Base-by-base conservation (phyloP, 1,284 basidiomycete species). In the Puccinia triticina region DNA sequence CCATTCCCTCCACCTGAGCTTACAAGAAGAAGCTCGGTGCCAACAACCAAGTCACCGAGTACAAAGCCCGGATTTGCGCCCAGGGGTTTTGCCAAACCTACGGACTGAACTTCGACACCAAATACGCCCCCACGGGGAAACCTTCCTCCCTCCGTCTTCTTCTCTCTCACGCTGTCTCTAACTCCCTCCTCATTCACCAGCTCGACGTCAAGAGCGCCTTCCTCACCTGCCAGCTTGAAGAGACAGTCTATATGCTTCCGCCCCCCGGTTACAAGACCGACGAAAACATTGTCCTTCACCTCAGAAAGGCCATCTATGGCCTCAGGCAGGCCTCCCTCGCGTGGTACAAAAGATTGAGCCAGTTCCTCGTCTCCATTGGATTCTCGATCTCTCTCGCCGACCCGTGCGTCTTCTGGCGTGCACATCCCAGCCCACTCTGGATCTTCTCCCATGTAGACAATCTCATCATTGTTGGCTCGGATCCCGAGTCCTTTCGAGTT, bases 51-150 rank as follows among this genome's bases (percentile, higher is more conserved):
- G 48, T 76, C 43, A 59, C 21, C 1, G 40, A 76, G 34, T 46
- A n/a, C 23, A 76, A 76, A n/a, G 73, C 73, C 0, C 34, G 55
- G 12, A 40, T 76, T 18, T 76, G 73, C 21, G 57, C 73, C 14
- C 73, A 76, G 40, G 73, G 73, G 40, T 76, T 76, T 23, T 21
- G 57, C 0, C 53, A 76, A 23, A 76, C 37, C 10, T 23, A 76
- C 26, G 73, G 73, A 1, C 29, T 76, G 11, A 59, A 76, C 55
- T 76, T 59, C 21, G 37, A 57, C 29, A 8, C 14, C 10, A 59
- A 34, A 8, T 76, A 59, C 26, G 37, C 73, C 5, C 73, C 55
- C 2, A 76, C 73, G 26, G 55, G 73, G 8, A 57, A 43, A 76
- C 32, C 57, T 10, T 23, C 37, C 1, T 76, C 55, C 2, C 53